phyloP scores from a whole-genome alignment of 1,284 basidiomycete species.

The Papiliotrema terrestris region DNA sequence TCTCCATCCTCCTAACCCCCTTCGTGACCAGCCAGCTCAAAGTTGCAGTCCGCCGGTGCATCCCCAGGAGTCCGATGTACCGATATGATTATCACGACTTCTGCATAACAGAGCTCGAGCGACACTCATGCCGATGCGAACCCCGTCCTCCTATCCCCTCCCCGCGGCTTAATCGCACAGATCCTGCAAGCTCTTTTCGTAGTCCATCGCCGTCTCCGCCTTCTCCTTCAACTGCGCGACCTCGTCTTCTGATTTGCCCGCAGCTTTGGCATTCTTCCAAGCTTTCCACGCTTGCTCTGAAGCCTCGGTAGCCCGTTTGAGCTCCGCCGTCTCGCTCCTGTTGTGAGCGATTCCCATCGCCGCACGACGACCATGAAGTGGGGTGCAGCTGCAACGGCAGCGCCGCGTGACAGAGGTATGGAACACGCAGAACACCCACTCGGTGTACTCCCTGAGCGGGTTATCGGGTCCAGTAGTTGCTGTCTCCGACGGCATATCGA shows the following conservation, averaged over 20 bases:
- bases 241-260: neutral
- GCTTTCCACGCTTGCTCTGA: neutral
- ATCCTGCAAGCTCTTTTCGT: constrained; percentile 5
- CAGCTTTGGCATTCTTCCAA: constrained; percentile 2
- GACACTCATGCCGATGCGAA: no score
- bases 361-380: neutral
- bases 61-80: no score
- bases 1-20: no score
- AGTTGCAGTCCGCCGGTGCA: no score
- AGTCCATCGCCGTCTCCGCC: neutral
- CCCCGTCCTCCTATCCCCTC: neutral
- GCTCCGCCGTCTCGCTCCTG: neutral
- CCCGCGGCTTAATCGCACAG: constrained; percentile 2
- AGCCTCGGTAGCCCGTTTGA: neutral
- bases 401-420: neutral
- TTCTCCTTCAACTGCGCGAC: constrained; percentile 2
- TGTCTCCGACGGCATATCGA: neutral
- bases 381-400: no score
- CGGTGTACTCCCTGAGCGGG: neutral
- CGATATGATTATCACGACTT: no score
- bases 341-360: neutral
- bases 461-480: neutral
- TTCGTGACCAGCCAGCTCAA: no score
- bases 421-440: neutral
- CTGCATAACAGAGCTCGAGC: no score